Evolutionary conservation across 192 early-diverging fungal species (phyloP).

Genomic region (Umbelopsis vinacea): DNA sequence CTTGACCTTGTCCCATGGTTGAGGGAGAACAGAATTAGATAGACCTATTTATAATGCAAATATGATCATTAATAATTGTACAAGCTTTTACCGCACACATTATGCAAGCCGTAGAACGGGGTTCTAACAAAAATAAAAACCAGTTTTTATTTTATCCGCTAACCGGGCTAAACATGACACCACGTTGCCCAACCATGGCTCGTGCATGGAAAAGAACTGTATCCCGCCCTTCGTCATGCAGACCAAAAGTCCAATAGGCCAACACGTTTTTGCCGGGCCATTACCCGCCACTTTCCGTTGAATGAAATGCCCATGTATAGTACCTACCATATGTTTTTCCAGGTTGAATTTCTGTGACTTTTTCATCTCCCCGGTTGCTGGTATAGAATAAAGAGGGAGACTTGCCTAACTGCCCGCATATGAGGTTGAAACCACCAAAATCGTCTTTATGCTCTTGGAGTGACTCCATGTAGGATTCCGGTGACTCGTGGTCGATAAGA

Average conservation of each 20-base stretch:
- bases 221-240: neutral
- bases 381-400: constrained; percentile 33
- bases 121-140: neutral
- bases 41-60: constrained; percentile 35
- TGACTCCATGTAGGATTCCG: constrained; percentile 31
- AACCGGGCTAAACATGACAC: neutral
- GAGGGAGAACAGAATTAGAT: constrained; percentile 46
- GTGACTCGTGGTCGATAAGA: constrained; percentile 9
- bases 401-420: constrained; percentile 40
- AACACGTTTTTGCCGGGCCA: neutral
- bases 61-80: neutral
- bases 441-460: constrained; percentile 30
- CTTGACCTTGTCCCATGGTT: constrained; percentile 51
- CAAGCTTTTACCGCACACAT: neutral
- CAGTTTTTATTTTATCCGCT: neutral
- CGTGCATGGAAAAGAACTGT: neutral
- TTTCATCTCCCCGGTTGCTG: constrained; percentile 44
- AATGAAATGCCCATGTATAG: no score
- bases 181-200: constrained; percentile 1
- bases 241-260: neutral
- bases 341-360: constrained; percentile 19
- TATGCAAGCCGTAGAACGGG: neutral
- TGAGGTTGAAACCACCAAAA: constrained; percentile 51
- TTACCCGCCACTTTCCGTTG: neutral
- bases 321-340: constrained; percentile 39